phyloP scores from a whole-genome alignment of 2,329 filamentous ascomycete genomes.

The Calycina herbarum region DNA sequence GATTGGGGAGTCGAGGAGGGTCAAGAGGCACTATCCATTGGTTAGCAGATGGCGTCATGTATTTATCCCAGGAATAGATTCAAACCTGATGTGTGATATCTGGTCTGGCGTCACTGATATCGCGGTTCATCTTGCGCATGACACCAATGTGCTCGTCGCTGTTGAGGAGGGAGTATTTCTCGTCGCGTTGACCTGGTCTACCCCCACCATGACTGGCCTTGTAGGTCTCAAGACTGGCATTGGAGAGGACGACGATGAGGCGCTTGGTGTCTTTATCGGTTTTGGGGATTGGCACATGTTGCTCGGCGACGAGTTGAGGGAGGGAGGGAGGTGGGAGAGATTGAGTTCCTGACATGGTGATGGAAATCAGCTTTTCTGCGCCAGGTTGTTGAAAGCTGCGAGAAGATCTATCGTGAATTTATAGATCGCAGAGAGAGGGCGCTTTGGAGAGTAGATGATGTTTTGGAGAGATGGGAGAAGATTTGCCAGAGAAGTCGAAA shows the following conservation, averaged over 20 bases:
- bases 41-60: slow-evolving; percentile 28
- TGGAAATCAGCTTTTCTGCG: slow-evolving; percentile 25
- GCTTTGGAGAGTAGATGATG: not conserved
- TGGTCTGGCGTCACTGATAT: slow-evolving; percentile 95
- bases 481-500: not conserved
- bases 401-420: not conserved
- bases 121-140: slow-evolving; percentile 99
- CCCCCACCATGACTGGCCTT: slow-evolving; percentile 77
- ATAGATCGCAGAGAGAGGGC: not conserved
- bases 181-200: slow-evolving; percentile 65
- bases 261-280: slow-evolving; percentile 89
- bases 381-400: slow-evolving; percentile 1
- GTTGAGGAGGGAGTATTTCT: slow-evolving; percentile 97
- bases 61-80: slow-evolving; percentile 39
- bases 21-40: slow-evolving; percentile 79
- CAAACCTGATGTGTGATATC: slow-evolving; percentile 98
- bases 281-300: slow-evolving; percentile 78
- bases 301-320: slow-evolving; percentile 90
- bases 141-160: slow-evolving; percentile 99
- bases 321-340: slow-evolving; percentile 90
- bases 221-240: slow-evolving; percentile 97
- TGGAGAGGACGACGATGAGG: slow-evolving; percentile 92
- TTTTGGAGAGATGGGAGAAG: not conserved
- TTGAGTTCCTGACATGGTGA: slow-evolving; percentile 70
- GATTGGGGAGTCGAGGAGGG: slow-evolving; percentile 93